Conservation (phyloP, 345 rosid species). For the Sisymbrium altissimum region DNA sequence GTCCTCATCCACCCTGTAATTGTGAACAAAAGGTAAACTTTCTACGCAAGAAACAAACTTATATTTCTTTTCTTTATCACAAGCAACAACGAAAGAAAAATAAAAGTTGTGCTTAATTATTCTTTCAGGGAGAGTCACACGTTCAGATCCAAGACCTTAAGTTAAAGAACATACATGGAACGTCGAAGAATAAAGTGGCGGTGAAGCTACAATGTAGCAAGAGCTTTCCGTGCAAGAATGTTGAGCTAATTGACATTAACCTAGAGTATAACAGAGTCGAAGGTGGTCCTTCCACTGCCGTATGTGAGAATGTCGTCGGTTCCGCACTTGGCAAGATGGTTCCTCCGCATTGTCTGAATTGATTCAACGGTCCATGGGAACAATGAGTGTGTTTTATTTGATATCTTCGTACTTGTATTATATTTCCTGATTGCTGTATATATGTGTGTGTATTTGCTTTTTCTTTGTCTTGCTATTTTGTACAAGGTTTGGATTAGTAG, state of each 20-base stretch:
- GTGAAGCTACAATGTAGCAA: conserved; percentile 35
- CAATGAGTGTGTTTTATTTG: background rate
- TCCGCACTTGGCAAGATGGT: background rate
- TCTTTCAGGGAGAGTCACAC: conserved; percentile 32
- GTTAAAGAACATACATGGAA: conserved; percentile 35
- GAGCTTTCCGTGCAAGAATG: conserved; percentile 22
- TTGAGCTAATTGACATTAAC: conserved; percentile 30
- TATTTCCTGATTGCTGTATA: no score
- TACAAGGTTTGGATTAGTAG: no score
- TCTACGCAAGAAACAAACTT: background rate
- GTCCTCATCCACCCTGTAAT: conserved; percentile 14
- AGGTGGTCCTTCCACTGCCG: conserved; percentile 5
- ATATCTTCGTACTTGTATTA: background rate
- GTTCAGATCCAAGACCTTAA: conserved; percentile 33
- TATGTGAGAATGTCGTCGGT: conserved; percentile 29
- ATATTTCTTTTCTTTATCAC: background rate
- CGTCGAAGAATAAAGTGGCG: conserved; percentile 29
- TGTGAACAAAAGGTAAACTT: conserved; percentile 15
- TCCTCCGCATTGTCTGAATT: conserved; percentile 3
- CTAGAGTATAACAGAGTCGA: background rate
- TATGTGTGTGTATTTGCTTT: no score
- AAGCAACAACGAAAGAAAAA: background rate
- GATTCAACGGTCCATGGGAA: background rate
- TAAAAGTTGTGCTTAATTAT: background rate
- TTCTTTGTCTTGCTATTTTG: no score